A percentile compares a stretch with the other conserved stretches of the same genome.
These are phyloP conservation scores for Dianthus caryophyllus DNA, from an alignment of 148 eudicot genomes.

Conservation along the genomic window DNA sequence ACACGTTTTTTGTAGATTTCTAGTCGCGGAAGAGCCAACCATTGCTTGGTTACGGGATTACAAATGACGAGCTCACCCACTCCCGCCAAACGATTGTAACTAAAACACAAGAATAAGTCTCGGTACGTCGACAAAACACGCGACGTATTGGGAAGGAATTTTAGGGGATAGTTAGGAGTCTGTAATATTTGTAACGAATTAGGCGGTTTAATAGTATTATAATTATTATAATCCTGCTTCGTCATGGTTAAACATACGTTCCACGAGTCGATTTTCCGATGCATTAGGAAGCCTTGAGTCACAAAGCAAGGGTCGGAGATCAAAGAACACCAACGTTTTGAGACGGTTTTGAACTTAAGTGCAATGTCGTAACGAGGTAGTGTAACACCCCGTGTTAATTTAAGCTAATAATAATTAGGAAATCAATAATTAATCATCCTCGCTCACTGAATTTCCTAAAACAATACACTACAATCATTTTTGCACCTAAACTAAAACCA, in stretches of 20 bases:
- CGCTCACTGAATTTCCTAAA: too few relatives aligned
- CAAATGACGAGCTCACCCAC: background rate
- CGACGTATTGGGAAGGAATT: too few relatives aligned
- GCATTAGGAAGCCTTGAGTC: conserved; percentile 1
- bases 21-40: background rate
- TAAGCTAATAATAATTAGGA: too few relatives aligned
- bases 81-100: background rate
- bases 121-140: background rate
- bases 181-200: background rate
- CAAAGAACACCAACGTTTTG: background rate
- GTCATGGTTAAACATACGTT: background rate
- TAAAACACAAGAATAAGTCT: background rate
- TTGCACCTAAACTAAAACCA: too few relatives aligned
- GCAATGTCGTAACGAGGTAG: background rate
- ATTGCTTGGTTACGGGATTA: background rate
- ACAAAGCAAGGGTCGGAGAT: conserved; percentile 7
- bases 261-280: background rate
- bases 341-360: background rate
- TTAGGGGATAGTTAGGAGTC: background rate
- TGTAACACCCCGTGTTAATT: too few relatives aligned
- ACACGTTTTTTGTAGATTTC: background rate
- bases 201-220: background rate
- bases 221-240: background rate
- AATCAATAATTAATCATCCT: too few relatives aligned
- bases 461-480: too few relatives aligned